phyloP scores from a whole-genome alignment of 129 eudicot species.

The Saposhnikovia divaricata region DNA sequence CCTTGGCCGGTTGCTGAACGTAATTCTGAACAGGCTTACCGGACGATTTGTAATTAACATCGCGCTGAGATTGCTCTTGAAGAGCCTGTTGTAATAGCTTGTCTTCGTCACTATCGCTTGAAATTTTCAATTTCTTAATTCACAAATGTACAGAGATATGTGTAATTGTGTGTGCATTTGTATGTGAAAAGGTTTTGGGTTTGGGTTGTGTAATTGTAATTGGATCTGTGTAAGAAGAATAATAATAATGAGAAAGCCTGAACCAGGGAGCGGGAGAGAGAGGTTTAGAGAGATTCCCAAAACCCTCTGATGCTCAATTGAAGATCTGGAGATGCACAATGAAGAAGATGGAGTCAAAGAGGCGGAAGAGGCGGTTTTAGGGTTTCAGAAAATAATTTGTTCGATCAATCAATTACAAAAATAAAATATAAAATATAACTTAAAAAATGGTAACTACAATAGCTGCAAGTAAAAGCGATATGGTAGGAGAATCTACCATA shows the following conservation, averaged over 20 bases:
- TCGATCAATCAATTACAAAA: too few species aligned
- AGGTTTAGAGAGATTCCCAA: too few species aligned
- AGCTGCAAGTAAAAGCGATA: too few species aligned
- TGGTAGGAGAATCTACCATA: too few species aligned
- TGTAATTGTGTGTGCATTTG: not conserved
- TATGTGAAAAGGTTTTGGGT: not conserved
- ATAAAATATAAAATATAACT: too few species aligned
- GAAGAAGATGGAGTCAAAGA: too few species aligned
- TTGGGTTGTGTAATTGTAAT: not conserved
- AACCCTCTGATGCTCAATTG: too few species aligned
- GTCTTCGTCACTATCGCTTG: conserved; percentile 82
- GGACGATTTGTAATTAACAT: conserved; percentile 57
- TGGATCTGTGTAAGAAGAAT: conserved; percentile 2
- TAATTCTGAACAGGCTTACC: conserved; percentile 65
- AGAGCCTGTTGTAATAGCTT: conserved; percentile 91
- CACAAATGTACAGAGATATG: not conserved
- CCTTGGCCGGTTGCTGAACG: conserved; percentile 67
- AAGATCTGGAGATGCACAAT: too few species aligned
- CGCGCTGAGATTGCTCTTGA: conserved; percentile 71
- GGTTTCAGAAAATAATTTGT: too few species aligned
- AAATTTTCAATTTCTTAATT: conserved; percentile 28
- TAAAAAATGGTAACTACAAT: too few species aligned
- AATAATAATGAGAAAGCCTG: not conserved
- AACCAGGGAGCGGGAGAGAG: not conserved
- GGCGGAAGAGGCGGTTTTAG: too few species aligned